Evolutionary conservation across 2,329 filamentous ascomycete genomes (phyloP).

Genomic region (Dothideomycetes sp.): DNA sequence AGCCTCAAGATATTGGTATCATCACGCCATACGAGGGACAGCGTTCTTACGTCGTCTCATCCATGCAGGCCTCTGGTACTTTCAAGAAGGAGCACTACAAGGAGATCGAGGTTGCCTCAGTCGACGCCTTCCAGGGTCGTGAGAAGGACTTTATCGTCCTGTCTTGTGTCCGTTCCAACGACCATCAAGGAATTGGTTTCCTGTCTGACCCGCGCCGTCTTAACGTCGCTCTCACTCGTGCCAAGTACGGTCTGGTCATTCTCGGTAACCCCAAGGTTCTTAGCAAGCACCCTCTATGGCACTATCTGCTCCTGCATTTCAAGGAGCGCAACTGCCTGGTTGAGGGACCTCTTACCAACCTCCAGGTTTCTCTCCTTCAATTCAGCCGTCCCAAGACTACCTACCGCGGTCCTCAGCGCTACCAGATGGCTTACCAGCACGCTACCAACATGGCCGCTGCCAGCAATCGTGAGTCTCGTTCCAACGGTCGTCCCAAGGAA

Average conservation of each 20-base stretch:
- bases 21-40: constrained; percentile 98
- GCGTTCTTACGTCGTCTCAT: constrained; percentile 94
- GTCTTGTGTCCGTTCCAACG: constrained; percentile 95
- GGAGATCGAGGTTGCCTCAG: constrained; percentile 94
- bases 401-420: constrained; percentile 79
- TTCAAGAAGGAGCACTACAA: constrained; percentile 99
- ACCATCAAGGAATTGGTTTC: constrained; percentile 98
- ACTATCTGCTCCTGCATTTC: constrained; percentile 88
- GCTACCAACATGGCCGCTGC: constrained; percentile 48
- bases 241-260: constrained; percentile 93
- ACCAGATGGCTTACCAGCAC: constrained; percentile 68
- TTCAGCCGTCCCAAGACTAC: constrained; percentile 89
- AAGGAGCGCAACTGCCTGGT: constrained; percentile 95
- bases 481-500: constrained; percentile 35
- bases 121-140: constrained; percentile 96
- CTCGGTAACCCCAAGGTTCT: constrained; percentile 95
- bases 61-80: constrained; percentile 96
- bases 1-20: constrained; percentile 85
- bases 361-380: constrained; percentile 91
- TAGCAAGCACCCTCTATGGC: constrained; percentile 96
- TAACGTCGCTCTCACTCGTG: constrained; percentile 92
- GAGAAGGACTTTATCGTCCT: constrained; percentile 99
- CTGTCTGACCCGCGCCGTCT: constrained; percentile 93
- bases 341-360: constrained; percentile 85
- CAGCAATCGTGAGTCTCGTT: constrained; percentile 20